phyloP scores from a whole-genome alignment of 257 asterid species.

The Fraxinus quadrangulata region DNA sequence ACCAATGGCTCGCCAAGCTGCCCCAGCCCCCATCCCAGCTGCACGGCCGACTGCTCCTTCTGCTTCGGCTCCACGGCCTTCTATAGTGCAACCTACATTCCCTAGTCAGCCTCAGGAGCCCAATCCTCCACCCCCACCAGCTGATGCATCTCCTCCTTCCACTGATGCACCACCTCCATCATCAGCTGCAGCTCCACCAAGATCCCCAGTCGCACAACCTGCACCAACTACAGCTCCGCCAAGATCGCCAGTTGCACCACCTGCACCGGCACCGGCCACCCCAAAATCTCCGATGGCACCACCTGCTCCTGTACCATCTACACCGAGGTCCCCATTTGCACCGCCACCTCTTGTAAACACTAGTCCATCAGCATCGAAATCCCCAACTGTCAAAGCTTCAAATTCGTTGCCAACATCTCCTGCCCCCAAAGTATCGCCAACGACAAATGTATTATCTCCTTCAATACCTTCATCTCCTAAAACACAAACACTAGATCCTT shows the following conservation, averaged over 20 bases:
- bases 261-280: slow-evolving; percentile 12
- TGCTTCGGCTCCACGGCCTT: slow-evolving; percentile 9
- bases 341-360: not conserved
- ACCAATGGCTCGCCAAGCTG: not conserved
- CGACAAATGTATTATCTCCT: slow-evolving; percentile 8
- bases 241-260: slow-evolving; percentile 22
- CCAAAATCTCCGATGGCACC: slow-evolving; percentile 16
- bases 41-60: not conserved
- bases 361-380: slow-evolving; percentile 12
- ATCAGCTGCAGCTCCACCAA: slow-evolving; percentile 21
- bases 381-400: slow-evolving; percentile 15
- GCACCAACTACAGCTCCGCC: slow-evolving; percentile 7
- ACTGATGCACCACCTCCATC: not conserved
- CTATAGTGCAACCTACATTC: slow-evolving; percentile 13
- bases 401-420: slow-evolving; percentile 18
- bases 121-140: not conserved
- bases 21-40: not conserved
- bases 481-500: slow-evolving; percentile 25
- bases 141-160: slow-evolving; percentile 8
- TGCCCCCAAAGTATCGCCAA: slow-evolving; percentile 12
- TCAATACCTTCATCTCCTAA: slow-evolving; percentile 25
- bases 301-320: not conserved
- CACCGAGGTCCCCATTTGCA: slow-evolving; percentile 11
- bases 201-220: slow-evolving; percentile 16
- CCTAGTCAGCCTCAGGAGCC: not conserved